phyloP scores from a whole-genome alignment of 805 yeast species.

The Yarrowia yakushimensis region DNA sequence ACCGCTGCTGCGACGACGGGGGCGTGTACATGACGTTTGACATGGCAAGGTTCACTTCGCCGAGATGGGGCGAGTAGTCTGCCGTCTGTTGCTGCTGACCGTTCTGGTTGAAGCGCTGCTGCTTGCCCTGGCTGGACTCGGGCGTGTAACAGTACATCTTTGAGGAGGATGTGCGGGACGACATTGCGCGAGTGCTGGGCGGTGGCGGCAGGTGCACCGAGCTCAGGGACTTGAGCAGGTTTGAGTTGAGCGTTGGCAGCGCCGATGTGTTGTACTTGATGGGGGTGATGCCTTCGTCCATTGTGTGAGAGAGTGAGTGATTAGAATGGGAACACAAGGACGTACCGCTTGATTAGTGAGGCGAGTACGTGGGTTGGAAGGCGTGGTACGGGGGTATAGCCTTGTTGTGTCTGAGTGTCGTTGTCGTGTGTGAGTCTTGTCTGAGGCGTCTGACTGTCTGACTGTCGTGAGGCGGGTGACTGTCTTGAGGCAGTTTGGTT shows the following conservation, averaged over 20 bases:
- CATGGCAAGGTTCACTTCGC: constrained; percentile 17
- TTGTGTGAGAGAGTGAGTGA: background rate
- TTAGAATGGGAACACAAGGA: background rate
- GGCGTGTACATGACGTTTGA: constrained; percentile 22
- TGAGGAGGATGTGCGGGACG: constrained; percentile 16
- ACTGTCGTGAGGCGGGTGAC: constrained; percentile 8
- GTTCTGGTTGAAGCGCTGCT: constrained; percentile 7
- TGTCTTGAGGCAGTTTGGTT: background rate
- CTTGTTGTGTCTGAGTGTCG: background rate
- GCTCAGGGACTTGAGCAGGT: constrained; percentile 40
- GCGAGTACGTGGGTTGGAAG: background rate
- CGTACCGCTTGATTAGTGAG: background rate
- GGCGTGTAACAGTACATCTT: constrained; percentile 25
- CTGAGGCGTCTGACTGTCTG: background rate
- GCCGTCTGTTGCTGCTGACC: constrained; percentile 6
- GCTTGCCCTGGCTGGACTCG: constrained; percentile 24
- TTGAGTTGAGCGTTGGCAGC: constrained; percentile 27
- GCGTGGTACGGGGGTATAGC: no score
- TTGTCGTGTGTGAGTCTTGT: background rate
- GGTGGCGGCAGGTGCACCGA: constrained; percentile 46
- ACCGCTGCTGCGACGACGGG: constrained; percentile 25
- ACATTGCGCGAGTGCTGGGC: constrained; percentile 33
- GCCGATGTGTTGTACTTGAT: constrained; percentile 25
- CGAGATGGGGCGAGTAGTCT: constrained; percentile 13
- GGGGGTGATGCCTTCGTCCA: constrained; percentile 25